Evolutionary conservation across 2,329 filamentous ascomycete species (phyloP).

Genomic region (Talaromyces sp.): DNA sequence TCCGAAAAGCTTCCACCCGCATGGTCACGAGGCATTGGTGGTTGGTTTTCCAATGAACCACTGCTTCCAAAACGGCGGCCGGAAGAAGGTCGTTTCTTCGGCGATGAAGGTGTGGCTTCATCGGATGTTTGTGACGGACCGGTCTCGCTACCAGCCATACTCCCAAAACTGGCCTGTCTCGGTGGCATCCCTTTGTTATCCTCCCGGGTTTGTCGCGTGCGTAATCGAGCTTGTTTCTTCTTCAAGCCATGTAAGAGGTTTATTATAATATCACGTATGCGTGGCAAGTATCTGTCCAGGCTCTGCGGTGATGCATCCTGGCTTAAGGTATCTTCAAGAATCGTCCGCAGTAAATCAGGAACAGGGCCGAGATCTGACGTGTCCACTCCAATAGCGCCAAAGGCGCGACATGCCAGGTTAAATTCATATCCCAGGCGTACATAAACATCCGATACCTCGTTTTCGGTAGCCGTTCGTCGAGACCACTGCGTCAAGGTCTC

Average conservation of each 20-base stretch:
- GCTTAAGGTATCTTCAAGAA: conserved; percentile 91
- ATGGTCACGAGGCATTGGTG: conserved; percentile 23
- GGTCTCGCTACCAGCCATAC: conserved; percentile 37
- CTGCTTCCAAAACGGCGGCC: conserved; percentile 36
- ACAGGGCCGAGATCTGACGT: conserved; percentile 92
- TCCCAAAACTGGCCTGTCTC: conserved; percentile 45
- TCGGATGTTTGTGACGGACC: conserved; percentile 41
- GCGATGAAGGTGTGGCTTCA: conserved; percentile 28
- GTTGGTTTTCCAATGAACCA: conserved; percentile 34
- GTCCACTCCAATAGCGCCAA: conserved; percentile 94
- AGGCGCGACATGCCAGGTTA: conserved; percentile 96
- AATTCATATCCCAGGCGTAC: conserved; percentile 97
- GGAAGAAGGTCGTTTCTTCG: conserved; percentile 29
- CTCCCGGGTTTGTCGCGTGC: conserved; percentile 51
- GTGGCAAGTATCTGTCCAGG: conserved; percentile 85
- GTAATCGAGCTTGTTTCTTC: conserved; percentile 87
- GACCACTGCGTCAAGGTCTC: conserved; percentile 99
- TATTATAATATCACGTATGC: conserved; percentile 97
- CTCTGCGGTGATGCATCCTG: conserved; percentile 93
- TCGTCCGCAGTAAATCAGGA: conserved; percentile 80
- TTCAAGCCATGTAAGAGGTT: conserved; percentile 93
- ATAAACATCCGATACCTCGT: conserved; percentile 96
- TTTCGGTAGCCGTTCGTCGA: conserved; percentile 82
- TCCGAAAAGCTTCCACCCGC: conserved; percentile 32
- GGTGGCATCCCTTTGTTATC: conserved; percentile 36